Conservation (phyloP, 2,329 filamentous ascomycete species). For the Curvularia lunata region DNA sequence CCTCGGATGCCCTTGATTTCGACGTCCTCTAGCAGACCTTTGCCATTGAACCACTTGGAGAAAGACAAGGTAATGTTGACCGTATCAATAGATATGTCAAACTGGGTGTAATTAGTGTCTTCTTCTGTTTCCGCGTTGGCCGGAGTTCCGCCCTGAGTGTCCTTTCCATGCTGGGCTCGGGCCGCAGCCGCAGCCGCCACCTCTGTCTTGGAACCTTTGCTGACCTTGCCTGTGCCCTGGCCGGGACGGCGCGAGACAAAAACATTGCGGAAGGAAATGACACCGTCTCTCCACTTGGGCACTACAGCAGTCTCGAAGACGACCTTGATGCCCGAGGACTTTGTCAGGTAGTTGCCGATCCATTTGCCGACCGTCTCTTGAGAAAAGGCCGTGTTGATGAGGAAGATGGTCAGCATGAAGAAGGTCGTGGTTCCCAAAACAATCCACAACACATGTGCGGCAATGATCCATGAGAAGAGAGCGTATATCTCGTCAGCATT, state of each 20-base stretch:
- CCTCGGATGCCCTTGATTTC: slow-evolving; percentile 93
- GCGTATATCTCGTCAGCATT: slow-evolving; percentile 96
- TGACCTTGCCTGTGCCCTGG: slow-evolving; percentile 80
- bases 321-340: slow-evolving; percentile 89
- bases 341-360: slow-evolving; percentile 94
- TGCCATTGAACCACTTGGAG: slow-evolving; percentile 99
- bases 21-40: slow-evolving; percentile 87
- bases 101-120: slow-evolving; percentile 97
- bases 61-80: slow-evolving; percentile 97
- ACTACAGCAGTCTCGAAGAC: slow-evolving; percentile 98
- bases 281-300: slow-evolving; percentile 91
- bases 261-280: slow-evolving; percentile 96
- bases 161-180: slow-evolving; percentile 58
- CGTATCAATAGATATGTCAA: slow-evolving; percentile 91
- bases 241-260: slow-evolving; percentile 92
- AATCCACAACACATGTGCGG: slow-evolving; percentile 94
- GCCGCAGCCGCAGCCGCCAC: slow-evolving; percentile 87
- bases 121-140: slow-evolving; percentile 66
- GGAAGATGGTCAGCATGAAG: slow-evolving; percentile 86
- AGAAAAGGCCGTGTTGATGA: slow-evolving; percentile 94
- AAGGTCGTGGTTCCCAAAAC: slow-evolving; percentile 97
- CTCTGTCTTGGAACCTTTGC: slow-evolving; percentile 84
- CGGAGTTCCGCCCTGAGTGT: slow-evolving; percentile 30
- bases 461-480: slow-evolving; percentile 91
- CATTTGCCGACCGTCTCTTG: slow-evolving; percentile 94